Conservation (phyloP, 2,329 filamentous ascomycete species). For the Hymenoscyphus occultus region DNA sequence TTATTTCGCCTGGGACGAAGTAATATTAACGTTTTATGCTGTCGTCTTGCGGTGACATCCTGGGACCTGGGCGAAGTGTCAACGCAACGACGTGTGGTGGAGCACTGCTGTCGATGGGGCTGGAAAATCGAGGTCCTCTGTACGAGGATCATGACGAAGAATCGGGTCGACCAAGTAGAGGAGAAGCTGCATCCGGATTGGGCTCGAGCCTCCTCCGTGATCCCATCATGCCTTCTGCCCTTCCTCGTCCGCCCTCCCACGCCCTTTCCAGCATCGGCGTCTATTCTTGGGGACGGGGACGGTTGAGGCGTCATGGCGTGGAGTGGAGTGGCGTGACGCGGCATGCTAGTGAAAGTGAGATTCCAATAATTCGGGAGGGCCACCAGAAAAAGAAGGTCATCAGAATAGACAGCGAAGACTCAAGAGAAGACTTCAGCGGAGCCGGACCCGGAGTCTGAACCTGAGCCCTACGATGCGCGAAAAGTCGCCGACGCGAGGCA, state of each 20-base stretch:
- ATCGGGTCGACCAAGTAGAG: neutral
- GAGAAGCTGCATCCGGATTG: neutral
- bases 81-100: neutral
- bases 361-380: neutral
- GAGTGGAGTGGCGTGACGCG: neutral
- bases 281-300: neutral
- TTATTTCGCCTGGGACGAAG: too few relatives aligned
- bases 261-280: neutral
- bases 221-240: neutral
- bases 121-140: neutral
- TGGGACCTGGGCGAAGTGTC: neutral
- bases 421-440: neutral
- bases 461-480: neutral
- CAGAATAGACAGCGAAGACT: neutral
- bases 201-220: conserved; percentile 1
- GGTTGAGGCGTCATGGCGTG: conserved; percentile 3
- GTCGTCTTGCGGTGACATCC: neutral
- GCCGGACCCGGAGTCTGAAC: too few relatives aligned
- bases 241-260: neutral
- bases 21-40: conserved; percentile 24
- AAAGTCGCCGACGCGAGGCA: neutral
- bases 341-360: conserved; percentile 4
- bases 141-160: neutral
- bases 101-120: neutral
- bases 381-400: conserved; percentile 1